Evolutionary conservation across 1,284 basidiomycete genomes (phyloP).

Genomic region (Cryptococcus sp.): DNA sequence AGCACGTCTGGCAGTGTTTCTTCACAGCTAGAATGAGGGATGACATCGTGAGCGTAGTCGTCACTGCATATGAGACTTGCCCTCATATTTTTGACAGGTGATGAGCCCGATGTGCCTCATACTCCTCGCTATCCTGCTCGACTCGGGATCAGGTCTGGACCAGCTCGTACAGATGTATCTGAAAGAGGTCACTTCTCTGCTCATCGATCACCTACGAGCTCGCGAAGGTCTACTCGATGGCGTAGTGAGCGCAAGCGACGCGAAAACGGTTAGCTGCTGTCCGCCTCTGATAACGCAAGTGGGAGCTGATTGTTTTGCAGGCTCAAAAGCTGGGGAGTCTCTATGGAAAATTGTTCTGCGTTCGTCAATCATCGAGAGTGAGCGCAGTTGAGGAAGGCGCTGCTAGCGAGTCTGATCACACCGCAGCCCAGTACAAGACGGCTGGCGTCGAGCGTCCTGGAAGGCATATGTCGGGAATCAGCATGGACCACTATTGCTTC

Average conservation of each 20-base stretch:
- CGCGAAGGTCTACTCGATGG: constrained; percentile 28
- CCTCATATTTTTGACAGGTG: constrained; percentile 11
- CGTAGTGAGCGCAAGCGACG: too few relatives aligned
- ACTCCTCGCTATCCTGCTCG: constrained; percentile 26
- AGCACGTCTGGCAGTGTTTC: constrained; percentile 33
- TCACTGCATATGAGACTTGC: not conserved
- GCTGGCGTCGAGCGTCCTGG: constrained; percentile 22
- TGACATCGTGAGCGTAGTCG: constrained; percentile 24
- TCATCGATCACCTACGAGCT: constrained; percentile 9
- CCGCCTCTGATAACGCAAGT: too few relatives aligned
- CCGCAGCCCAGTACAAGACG: constrained; percentile 18
- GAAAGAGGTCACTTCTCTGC: constrained; percentile 9
- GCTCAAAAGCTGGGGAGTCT: constrained; percentile 18
- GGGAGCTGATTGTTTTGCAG: constrained; percentile 9
- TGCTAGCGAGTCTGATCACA: too few relatives aligned
- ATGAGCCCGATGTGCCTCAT: constrained; percentile 35
- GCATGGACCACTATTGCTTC: constrained; percentile 1
- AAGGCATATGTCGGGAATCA: constrained; percentile 1
- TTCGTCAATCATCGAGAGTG: constrained; percentile 1
- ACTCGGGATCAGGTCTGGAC: constrained; percentile 20
- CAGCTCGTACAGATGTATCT: constrained; percentile 19
- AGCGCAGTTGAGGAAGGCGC: too few relatives aligned
- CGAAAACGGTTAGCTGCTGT: too few relatives aligned
- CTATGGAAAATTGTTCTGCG: constrained; percentile 9
- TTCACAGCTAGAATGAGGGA: constrained; percentile 21